These are phyloP conservation scores for Penicillium taxi DNA, from an alignment of 495 filamentous ascomycete species.

Conservation along the genomic window DNA sequence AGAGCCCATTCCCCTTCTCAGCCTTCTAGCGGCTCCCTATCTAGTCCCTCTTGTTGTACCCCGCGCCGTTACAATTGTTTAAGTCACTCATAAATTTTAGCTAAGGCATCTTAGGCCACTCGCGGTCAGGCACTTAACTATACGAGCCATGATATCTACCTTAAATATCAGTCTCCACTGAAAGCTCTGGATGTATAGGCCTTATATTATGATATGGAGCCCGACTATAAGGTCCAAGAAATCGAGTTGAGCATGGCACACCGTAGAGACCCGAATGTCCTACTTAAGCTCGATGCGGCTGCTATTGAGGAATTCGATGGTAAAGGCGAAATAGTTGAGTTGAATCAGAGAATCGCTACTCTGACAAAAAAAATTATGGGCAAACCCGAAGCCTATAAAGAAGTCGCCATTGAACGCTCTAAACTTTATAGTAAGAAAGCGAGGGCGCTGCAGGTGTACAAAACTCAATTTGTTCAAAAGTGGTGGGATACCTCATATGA, in stretches of 20 bases:
- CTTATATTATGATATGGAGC: slow-evolving; percentile 15
- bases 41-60: too few species aligned
- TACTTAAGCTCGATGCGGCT: slow-evolving; percentile 10
- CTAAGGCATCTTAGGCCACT: slow-evolving; percentile 17
- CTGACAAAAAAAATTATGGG: slow-evolving; percentile 10
- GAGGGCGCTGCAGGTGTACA: slow-evolving; percentile 7
- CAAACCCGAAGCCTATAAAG: slow-evolving; percentile 4
- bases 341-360: slow-evolving; percentile 11
- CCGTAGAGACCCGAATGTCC: slow-evolving; percentile 15
- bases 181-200: slow-evolving; percentile 17
- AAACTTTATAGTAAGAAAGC: slow-evolving; percentile 16
- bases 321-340: slow-evolving; percentile 6
- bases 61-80: too few species aligned
- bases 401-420: slow-evolving; percentile 4
- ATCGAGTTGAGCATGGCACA: slow-evolving; percentile 22
- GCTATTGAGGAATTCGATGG: slow-evolving; percentile 8
- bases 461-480: slow-evolving; percentile 9
- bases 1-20: too few species aligned
- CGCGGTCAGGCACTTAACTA: slow-evolving; percentile 16
- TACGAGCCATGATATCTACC: slow-evolving; percentile 15
- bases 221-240: slow-evolving; percentile 15
- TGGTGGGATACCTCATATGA: slow-evolving; percentile 15
- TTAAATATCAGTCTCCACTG: slow-evolving; percentile 18
- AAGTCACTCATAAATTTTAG: too few species aligned
- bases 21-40: too few species aligned